Conservation (phyloP, 2,329 filamentous ascomycete species). For the Neofusicoccum laricinum region DNA sequence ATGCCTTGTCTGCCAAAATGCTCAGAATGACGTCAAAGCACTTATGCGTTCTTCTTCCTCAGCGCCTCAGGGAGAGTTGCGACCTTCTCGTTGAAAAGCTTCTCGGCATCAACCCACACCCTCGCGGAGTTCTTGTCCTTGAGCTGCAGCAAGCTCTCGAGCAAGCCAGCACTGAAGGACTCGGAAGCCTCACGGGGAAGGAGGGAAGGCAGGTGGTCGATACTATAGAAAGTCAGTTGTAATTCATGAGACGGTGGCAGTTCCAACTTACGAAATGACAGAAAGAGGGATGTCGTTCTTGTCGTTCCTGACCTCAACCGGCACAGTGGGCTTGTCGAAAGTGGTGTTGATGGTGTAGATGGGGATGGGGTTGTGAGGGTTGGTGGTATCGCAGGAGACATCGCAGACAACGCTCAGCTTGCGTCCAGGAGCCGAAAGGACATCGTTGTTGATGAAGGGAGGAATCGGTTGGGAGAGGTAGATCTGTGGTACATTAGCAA, state of each 20-base stretch:
- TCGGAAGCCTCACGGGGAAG: conserved; percentile 84
- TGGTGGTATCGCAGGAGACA: conserved; percentile 65
- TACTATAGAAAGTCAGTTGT: conserved; percentile 17
- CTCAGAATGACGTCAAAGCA: neutral
- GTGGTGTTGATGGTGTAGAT: conserved; percentile 84
- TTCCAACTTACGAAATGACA: conserved; percentile 72
- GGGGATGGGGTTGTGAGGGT: conserved; percentile 70
- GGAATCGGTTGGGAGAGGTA: conserved; percentile 78
- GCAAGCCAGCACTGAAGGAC: conserved; percentile 73
- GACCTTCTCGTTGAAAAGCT: conserved; percentile 81
- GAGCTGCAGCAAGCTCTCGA: conserved; percentile 74
- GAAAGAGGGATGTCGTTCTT: conserved; percentile 54
- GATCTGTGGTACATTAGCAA: conserved; percentile 51
- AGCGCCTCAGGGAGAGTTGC: conserved; percentile 58
- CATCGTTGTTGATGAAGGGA: conserved; percentile 73
- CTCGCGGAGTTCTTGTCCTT: conserved; percentile 69
- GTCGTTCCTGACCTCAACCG: conserved; percentile 60
- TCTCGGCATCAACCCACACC: conserved; percentile 84
- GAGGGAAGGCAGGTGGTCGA: conserved; percentile 52
- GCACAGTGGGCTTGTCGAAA: conserved; percentile 82
- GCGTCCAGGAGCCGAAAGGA: conserved; percentile 64
- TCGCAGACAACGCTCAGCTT: conserved; percentile 65
- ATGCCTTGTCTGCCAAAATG: neutral
- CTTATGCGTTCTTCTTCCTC: conserved; percentile 39
- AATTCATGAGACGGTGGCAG: neutral